These are phyloP conservation scores for Scheffersomyces amazonensis DNA, from an alignment of 805 yeast genomes.

Conservation along the genomic window DNA sequence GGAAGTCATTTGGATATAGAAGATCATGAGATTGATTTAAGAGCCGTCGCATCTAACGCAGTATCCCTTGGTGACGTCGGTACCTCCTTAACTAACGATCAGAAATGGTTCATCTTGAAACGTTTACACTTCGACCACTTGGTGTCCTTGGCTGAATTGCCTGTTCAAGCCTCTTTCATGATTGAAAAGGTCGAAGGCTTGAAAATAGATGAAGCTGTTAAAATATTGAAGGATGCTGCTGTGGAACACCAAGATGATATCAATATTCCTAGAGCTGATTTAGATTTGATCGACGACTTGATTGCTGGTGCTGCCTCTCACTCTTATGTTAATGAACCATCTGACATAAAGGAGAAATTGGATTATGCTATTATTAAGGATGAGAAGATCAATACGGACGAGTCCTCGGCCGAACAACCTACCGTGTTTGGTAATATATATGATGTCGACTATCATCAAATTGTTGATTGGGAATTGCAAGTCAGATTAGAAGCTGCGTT, in stretches of 20 bases:
- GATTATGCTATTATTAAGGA: neutral
- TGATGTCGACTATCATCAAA: slow-evolving; percentile 4
- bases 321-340: neutral
- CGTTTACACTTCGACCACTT: slow-evolving; percentile 24
- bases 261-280: slow-evolving; percentile 29
- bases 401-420: neutral
- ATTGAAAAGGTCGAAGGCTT: slow-evolving; percentile 26
- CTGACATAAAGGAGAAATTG: neutral
- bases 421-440: neutral
- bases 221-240: slow-evolving; percentile 24
- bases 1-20: slow-evolving; percentile 6
- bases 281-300: slow-evolving; percentile 19
- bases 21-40: slow-evolving; percentile 11
- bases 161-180: slow-evolving; percentile 25
- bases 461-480: slow-evolving; percentile 30
- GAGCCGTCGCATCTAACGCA: slow-evolving; percentile 18
- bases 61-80: slow-evolving; percentile 24
- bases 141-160: slow-evolving; percentile 28
- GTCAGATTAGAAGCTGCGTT: slow-evolving; percentile 42
- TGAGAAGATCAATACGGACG: neutral
- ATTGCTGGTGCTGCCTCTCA: slow-evolving; percentile 4
- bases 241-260: slow-evolving; percentile 29
- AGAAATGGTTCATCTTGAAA: slow-evolving; percentile 25
- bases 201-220: slow-evolving; percentile 18
- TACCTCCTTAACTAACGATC: slow-evolving; percentile 16